phyloP scores from a whole-genome alignment of 2,329 filamentous ascomycete genomes.

The Exophiala viscosa region DNA sequence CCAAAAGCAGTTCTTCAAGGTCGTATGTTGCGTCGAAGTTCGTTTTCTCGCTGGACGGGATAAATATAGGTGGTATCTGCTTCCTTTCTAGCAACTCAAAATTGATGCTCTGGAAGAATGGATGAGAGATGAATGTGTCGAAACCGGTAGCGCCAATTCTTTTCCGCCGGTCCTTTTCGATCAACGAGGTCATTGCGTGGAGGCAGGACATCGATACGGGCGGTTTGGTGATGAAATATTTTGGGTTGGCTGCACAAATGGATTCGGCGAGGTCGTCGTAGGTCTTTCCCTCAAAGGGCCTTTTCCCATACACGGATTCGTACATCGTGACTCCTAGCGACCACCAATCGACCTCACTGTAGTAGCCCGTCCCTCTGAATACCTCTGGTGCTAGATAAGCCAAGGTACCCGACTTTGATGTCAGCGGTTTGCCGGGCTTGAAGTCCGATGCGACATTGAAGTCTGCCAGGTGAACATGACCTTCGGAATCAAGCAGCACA shows the following conservation, averaged over 20 bases:
- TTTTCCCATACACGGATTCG: conserved; percentile 99
- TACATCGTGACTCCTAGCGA: conserved; percentile 97
- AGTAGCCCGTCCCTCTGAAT: conserved; percentile 85
- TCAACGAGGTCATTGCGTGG: conserved; percentile 77
- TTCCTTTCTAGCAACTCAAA: conserved; percentile 82
- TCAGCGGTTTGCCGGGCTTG: conserved; percentile 73
- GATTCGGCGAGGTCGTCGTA: conserved; percentile 75
- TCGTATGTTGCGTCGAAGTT: conserved; percentile 99
- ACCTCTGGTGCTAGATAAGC: conserved; percentile 96
- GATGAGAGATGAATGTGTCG: conserved; percentile 78
- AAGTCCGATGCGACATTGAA: conserved; percentile 98
- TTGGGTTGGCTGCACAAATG: conserved; percentile 76
- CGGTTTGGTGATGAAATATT: conserved; percentile 87
- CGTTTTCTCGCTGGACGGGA: conserved; percentile 93
- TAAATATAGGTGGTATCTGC: conserved; percentile 84
- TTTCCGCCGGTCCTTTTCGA: conserved; percentile 74
- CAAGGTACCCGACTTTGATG: conserved; percentile 93
- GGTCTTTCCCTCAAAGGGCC: conserved; percentile 87
- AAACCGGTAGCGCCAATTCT: conserved; percentile 80
- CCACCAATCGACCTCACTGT: conserved; percentile 95
- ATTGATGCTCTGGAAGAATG: conserved; percentile 83
- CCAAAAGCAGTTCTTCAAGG: conserved; percentile 84
- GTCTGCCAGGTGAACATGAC: conserved; percentile 94
- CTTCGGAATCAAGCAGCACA: conserved; percentile 79
- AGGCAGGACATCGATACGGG: conserved; percentile 84